phyloP scores from a whole-genome alignment of 1,284 basidiomycete genomes.

The Pholiota adiposa region DNA sequence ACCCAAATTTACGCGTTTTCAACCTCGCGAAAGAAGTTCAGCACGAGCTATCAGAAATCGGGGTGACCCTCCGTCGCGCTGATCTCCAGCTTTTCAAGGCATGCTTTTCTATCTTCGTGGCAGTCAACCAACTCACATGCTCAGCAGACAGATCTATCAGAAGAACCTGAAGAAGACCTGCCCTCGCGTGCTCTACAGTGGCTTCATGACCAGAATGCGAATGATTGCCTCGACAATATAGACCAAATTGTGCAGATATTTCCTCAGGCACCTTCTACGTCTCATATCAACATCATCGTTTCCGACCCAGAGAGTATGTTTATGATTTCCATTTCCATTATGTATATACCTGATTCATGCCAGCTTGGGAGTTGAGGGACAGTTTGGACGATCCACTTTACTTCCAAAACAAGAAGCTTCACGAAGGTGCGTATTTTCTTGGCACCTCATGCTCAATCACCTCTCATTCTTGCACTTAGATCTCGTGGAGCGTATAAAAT shows the following conservation, averaged over 20 bases:
- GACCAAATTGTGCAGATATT: not conserved
- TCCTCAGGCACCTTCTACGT: not conserved
- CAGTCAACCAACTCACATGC: constrained; percentile 13
- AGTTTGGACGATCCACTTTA: no score
- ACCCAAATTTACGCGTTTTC: constrained; percentile 6
- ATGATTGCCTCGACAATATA: not conserved
- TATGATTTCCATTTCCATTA: no score
- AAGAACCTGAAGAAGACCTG: constrained; percentile 13
- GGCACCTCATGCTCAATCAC: no score
- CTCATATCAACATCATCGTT: constrained; percentile 4
- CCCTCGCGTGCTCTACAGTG: constrained; percentile 13
- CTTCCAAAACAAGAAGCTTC: no score
- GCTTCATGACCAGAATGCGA: constrained; percentile 12
- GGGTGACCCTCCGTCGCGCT: constrained; percentile 3
- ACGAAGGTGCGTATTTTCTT: no score
- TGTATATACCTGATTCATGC: no score
- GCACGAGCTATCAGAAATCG: constrained; percentile 9
- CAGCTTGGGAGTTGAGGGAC: no score
- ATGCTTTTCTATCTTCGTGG: constrained; percentile 12
- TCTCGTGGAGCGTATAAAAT: no score
- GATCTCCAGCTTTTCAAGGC: constrained; percentile 14
- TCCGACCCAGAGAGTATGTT: not conserved
- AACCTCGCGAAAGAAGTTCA: constrained; percentile 14
- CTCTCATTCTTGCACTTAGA: no score
- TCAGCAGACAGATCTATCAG: constrained; percentile 16